Base-by-base conservation (phyloP, 768 basidiomycete genomes). In the Collybia sp. region DNA sequence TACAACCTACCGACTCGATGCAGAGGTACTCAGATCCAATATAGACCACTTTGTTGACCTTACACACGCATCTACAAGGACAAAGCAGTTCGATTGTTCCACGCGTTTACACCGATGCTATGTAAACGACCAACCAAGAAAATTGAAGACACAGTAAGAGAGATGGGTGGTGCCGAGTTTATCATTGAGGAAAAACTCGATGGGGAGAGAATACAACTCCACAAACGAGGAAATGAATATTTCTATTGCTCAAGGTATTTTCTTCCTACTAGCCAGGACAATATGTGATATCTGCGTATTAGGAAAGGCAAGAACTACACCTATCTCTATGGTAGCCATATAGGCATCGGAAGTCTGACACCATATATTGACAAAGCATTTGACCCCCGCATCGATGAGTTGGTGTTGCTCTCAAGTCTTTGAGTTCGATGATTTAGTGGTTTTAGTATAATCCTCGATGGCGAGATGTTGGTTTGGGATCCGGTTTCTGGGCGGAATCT, bases 391-490 rank as follows among this genome's bases (percentile, higher is more conserved):
- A 76, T 97, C 3, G 80, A 86, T 3, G 87, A 93, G 95, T 96
- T 51, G 54, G 91, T 59, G 11, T 25, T 57, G 30, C 36, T 30
- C 36, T 15, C 5, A 16, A 11, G 30, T 13, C 15, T 16, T 3
- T 30, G 38, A 33, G 11, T 11, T 30, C 18, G 18, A 49, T 42
- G 41, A 44, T 30, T 47, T 49, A 19, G 30, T 30, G 30, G 43
- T 6, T 6, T 5, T 15, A 97, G 95, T 42, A 85, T 95, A 54
- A 90, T 98, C 40, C 64, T 99, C 12, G 96, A 99, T 54, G 96
- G 96, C 0, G 96, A 99, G 63, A 98, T 99, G 95, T 70, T 99
- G 30, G 95, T 97, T 2, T 98, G 89, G 88, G 96, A 98, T 63
- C 95, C 95, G 0, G 72, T 87, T 2, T 83, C 90, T 1, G 85